Base-by-base conservation (phyloP, 2,329 filamentous ascomycete species). In the Beauveria scarabaeidicola region DNA sequence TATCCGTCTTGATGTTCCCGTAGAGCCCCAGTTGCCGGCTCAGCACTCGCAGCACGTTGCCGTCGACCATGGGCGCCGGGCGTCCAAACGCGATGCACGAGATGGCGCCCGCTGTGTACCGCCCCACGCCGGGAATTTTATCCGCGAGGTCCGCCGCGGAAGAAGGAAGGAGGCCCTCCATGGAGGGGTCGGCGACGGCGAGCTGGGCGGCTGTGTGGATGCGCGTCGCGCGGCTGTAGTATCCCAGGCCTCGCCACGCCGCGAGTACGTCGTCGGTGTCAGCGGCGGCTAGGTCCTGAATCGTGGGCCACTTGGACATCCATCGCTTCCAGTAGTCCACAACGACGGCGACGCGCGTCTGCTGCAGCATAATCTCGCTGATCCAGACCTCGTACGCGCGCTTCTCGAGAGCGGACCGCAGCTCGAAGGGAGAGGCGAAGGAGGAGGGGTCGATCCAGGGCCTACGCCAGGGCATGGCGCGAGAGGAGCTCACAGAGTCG, bases 301-400 rank as follows among this genome's bases (percentile, higher is more conserved):
- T 77, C 0, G 81, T 83, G 0, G 83, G 82, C 82, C 83, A 87
- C 59, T 77, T 77, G 1, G 69, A 74, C 74, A 84, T 84, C 84
- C 84, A 87, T 1, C 74, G 75, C 32, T 79, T 82, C 81, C 83
- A 87, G 68, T 87, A 87, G 52, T 80, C 81, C 21, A 85, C 80
- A 0, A 86, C 84, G 7, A 79, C 80, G 2, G 80, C 77, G 4
- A 87, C 84, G 29, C 84, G 81, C 2, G 84, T 87, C 70, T 87
- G 84, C 68, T 87, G 84, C 11, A 86, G 76, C 84, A 87, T 87
- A 64, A 86, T 81, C 71, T 87, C 84, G 66, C 80, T 83, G 66
- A 87, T 84, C 81, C 83, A 86, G 51, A 87, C 83, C 68, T 86
- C 78, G 70, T 87, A 87, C 2, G 83, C 84, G 52, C 84, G 78